phyloP scores from a whole-genome alignment of 2,329 filamentous ascomycete genomes.

The Ceratocystis cubensis region DNA sequence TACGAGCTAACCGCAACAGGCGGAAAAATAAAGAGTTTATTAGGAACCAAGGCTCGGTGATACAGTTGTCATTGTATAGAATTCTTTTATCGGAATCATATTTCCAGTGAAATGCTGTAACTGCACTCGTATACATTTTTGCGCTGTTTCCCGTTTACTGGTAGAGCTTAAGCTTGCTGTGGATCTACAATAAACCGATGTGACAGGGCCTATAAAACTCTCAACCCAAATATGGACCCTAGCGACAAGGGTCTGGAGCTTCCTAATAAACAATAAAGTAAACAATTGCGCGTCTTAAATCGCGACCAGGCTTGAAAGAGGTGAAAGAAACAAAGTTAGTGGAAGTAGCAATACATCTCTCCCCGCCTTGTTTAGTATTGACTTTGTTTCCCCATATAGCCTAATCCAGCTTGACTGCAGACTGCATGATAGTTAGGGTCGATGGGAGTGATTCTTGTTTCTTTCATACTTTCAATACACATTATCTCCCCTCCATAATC shows the following conservation, averaged over 20 bases:
- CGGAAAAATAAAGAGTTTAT: no score
- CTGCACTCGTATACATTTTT: no score
- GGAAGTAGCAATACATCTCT: neutral
- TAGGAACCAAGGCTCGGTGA: no score
- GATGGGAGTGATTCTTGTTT: neutral
- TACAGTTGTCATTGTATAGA: no score
- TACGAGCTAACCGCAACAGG: no score
- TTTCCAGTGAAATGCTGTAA: no score
- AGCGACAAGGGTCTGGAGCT: neutral
- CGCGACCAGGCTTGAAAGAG: slow-evolving; percentile 8
- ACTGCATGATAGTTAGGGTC: neutral
- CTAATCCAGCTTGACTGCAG: neutral
- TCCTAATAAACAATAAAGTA: slow-evolving; percentile 17
- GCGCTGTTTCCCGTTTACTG: no score
- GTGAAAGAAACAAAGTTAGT: neutral
- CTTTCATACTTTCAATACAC: neutral
- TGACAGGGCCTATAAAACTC: no score
- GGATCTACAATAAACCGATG: neutral
- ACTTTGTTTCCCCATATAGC: neutral
- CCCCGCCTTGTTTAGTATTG: neutral
- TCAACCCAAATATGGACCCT: slow-evolving; percentile 1
- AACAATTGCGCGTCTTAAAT: slow-evolving; percentile 19
- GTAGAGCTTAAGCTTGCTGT: neutral
- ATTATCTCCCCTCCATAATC: no score
- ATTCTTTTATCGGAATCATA: no score